A percentile compares a stretch with the other conserved stretches of the same genome.
Evolutionary conservation across 352 stramenopile genomes (phyloP).

Genomic region (Globisporangium nunn): DNA sequence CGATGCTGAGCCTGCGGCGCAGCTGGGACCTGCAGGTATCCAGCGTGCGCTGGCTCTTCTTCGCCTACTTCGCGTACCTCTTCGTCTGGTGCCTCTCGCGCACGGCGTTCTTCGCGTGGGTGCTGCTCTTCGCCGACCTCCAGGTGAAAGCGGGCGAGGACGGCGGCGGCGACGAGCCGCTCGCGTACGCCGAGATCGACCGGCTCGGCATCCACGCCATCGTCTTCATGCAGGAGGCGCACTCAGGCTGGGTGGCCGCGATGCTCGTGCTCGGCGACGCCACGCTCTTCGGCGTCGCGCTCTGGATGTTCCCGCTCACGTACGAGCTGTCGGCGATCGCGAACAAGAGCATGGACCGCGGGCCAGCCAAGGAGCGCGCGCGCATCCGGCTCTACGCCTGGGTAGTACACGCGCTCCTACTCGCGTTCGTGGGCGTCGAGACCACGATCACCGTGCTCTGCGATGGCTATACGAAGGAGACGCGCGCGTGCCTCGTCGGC

Average conservation of each 20-base stretch:
- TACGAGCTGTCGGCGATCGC: constrained; percentile 57
- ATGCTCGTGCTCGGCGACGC: constrained; percentile 42
- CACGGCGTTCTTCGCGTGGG: constrained; percentile 15
- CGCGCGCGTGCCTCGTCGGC: constrained; percentile 23
- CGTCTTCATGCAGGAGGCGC: constrained; percentile 20
- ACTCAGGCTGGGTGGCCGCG: constrained; percentile 16
- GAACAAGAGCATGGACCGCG: constrained; percentile 56
- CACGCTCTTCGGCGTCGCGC: constrained; percentile 35
- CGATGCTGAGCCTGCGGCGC: constrained; percentile 20
- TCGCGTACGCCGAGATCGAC: constrained; percentile 32
- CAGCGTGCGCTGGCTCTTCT: constrained; percentile 28
- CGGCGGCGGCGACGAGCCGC: constrained; percentile 22
- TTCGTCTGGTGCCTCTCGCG: constrained; percentile 16
- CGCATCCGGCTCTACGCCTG: constrained; percentile 33
- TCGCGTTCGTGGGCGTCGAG: constrained; percentile 20
- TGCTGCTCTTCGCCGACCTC: constrained; percentile 22
- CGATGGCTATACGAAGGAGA: constrained; percentile 26
- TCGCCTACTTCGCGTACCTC: constrained; percentile 32
- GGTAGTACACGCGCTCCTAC: constrained; percentile 21
- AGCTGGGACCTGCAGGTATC: constrained; percentile 33
- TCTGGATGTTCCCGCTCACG: constrained; percentile 52
- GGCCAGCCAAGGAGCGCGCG: constrained; percentile 26
- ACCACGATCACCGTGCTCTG: constrained; percentile 15
- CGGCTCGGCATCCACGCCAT: constrained; percentile 40
- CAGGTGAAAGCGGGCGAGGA: constrained; percentile 23